Evolutionary conservation across 331 rosid species (phyloP).

Genomic region (Acacia concinna): DNA sequence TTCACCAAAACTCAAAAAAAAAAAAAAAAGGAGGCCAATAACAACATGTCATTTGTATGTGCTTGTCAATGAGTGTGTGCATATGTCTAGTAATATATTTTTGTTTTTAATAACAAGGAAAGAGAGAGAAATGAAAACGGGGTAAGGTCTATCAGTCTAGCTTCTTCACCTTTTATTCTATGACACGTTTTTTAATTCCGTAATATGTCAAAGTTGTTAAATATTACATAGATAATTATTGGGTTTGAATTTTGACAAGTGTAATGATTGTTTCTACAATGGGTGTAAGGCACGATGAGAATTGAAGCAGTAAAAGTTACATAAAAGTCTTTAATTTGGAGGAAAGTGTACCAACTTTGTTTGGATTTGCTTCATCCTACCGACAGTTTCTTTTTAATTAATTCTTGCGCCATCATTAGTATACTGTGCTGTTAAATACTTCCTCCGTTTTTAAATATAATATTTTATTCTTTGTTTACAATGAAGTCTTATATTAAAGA

Average conservation of each 20-base stretch:
- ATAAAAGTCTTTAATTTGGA: background rate
- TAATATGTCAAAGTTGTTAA: too few species aligned
- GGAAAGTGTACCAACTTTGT: background rate
- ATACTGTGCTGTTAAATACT: background rate
- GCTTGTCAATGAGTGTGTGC: background rate
- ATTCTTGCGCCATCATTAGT: background rate
- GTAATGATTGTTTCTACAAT: background rate
- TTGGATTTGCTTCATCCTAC: background rate
- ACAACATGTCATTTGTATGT: too few species aligned
- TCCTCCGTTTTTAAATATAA: too few species aligned
- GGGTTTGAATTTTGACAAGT: background rate
- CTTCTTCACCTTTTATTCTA: background rate
- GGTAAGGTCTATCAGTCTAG: background rate
- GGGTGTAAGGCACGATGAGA: background rate
- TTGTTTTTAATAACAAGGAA: background rate
- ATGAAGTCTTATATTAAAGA: too few species aligned
- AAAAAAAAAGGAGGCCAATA: background rate
- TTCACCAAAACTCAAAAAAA: background rate
- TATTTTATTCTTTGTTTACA: too few species aligned
- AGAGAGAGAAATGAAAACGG: background rate
- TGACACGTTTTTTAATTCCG: background rate
- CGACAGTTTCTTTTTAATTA: background rate
- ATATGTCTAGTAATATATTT: too few species aligned
- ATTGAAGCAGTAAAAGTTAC: background rate
- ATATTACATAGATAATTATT: background rate